Evolutionary conservation across 169 alveolate genomes (phyloP).

Genomic region (Cryptosporidium felis): DNA sequence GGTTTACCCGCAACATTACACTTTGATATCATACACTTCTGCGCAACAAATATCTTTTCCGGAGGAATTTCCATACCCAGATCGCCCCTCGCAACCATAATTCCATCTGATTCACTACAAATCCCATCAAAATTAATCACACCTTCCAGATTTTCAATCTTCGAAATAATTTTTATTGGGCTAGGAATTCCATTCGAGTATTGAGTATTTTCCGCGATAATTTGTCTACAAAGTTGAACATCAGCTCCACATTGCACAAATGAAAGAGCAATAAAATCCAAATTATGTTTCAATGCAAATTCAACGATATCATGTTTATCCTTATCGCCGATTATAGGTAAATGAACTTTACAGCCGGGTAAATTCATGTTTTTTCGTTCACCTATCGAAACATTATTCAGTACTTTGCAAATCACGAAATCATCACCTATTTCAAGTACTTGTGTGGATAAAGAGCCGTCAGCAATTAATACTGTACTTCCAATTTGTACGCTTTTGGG

Average conservation of each 20-base stretch:
- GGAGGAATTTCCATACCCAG: conserved; percentile 98
- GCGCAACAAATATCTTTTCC: conserved; percentile 96
- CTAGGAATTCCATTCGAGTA: conserved; percentile 83
- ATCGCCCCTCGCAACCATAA: conserved; percentile 99
- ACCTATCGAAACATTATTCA: conserved; percentile 92
- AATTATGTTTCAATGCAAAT: conserved; percentile 95
- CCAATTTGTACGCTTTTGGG: conserved; percentile 94
- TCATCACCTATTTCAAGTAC: conserved; percentile 88
- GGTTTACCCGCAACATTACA: conserved; percentile 95
- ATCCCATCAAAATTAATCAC: conserved; percentile 93
- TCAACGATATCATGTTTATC: conserved; percentile 95
- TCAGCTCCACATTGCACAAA: conserved; percentile 85
- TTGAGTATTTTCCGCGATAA: conserved; percentile 77
- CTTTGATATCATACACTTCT: conserved; percentile 95
- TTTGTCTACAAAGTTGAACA: conserved; percentile 76
- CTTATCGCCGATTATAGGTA: conserved; percentile 97
- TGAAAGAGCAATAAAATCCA: conserved; percentile 94
- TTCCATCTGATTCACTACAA: conserved; percentile 95
- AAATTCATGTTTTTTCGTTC: conserved; percentile 97
- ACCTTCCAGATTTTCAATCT: conserved; percentile 97
- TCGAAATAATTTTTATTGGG: conserved; percentile 94
- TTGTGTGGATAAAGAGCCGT: conserved; percentile 92
- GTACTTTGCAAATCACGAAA: conserved; percentile 85
- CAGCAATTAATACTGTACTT: conserved; percentile 94
- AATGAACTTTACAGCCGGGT: conserved; percentile 96